Percentiles rank a stretch among this genome's conserved stretches.
Evolutionary conservation across 495 filamentous ascomycete species (phyloP).

Genomic region (Tetracladium marchalianum): DNA sequence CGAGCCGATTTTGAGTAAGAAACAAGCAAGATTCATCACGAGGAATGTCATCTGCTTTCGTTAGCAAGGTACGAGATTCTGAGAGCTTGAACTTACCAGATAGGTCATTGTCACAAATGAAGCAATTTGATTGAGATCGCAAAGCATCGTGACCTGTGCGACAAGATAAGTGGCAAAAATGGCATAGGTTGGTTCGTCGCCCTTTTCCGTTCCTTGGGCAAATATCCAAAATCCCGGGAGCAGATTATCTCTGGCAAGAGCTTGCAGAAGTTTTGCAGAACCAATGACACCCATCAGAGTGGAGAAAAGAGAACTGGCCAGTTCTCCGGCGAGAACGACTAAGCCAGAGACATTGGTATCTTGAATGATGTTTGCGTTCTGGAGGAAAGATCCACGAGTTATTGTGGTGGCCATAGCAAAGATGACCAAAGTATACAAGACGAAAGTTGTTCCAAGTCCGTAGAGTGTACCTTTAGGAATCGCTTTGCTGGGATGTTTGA

Average conservation of each 20-base stretch:
- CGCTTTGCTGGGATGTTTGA: slow-evolving; percentile 72
- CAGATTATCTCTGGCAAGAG: slow-evolving; percentile 70
- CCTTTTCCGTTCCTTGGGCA: slow-evolving; percentile 61
- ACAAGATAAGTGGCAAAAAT: slow-evolving; percentile 69
- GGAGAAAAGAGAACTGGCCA: slow-evolving; percentile 77
- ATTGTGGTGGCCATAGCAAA: slow-evolving; percentile 72
- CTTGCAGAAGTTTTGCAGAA: slow-evolving; percentile 79
- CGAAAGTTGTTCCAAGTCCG: slow-evolving; percentile 65
- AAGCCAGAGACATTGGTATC: slow-evolving; percentile 63
- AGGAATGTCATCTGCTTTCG: slow-evolving; percentile 51
- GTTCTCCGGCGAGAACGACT: slow-evolving; percentile 70
- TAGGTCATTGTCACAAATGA: slow-evolving; percentile 86
- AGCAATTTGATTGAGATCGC: slow-evolving; percentile 80
- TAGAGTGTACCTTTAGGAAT: slow-evolving; percentile 76
- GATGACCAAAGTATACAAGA: slow-evolving; percentile 68
- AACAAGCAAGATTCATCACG: slow-evolving; percentile 78
- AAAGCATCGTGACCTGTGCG: slow-evolving; percentile 72
- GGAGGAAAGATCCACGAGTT: slow-evolving; percentile 62
- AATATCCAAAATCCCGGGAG: slow-evolving; percentile 69
- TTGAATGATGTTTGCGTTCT: slow-evolving; percentile 70
- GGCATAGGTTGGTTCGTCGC: slow-evolving; percentile 68
- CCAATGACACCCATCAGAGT: slow-evolving; percentile 81
- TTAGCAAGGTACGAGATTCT: not conserved
- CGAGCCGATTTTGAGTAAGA: slow-evolving; percentile 83
- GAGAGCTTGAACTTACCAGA: slow-evolving; percentile 43